A percentile compares a stretch with the other conserved stretches of the same genome.
Evolutionary conservation across 768 basidiomycete species (phyloP).

Genomic region (Russula vinacea): DNA sequence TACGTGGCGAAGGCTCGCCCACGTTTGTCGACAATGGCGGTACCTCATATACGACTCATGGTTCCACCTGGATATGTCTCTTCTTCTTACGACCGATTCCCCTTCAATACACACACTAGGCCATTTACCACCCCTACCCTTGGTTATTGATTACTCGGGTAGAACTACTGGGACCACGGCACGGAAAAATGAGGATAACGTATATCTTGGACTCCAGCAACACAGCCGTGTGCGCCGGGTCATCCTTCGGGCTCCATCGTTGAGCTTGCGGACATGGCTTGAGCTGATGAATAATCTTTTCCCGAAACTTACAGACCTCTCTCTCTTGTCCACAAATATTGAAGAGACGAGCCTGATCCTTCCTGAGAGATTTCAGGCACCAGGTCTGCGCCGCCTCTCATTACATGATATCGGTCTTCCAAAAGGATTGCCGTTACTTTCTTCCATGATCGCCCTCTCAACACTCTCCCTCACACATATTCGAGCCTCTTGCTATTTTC

Average conservation of each 20-base stretch:
- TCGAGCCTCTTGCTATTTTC: background rate
- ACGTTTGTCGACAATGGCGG: constrained; percentile 12
- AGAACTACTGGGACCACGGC: background rate
- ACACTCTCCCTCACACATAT: background rate
- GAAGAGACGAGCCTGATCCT: background rate
- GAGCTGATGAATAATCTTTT: background rate
- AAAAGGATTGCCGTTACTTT: background rate
- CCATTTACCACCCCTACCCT: background rate
- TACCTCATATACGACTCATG: background rate
- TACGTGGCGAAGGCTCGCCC: constrained; percentile 10
- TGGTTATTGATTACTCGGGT: background rate
- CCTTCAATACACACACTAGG: background rate
- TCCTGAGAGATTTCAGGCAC: background rate
- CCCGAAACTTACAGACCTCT: background rate
- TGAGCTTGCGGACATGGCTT: background rate
- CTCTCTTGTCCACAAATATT: background rate
- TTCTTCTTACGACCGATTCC: background rate
- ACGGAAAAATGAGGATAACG: background rate
- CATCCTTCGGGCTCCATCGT: background rate
- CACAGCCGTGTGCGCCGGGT: background rate
- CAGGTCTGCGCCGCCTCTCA: background rate
- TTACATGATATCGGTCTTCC: constrained; percentile 3
- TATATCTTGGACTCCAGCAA: background rate
- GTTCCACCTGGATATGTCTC: background rate
- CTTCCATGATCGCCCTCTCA: background rate